Conservation (phyloP, 768 basidiomycete genomes). For the Naganishia onofrii region DNA sequence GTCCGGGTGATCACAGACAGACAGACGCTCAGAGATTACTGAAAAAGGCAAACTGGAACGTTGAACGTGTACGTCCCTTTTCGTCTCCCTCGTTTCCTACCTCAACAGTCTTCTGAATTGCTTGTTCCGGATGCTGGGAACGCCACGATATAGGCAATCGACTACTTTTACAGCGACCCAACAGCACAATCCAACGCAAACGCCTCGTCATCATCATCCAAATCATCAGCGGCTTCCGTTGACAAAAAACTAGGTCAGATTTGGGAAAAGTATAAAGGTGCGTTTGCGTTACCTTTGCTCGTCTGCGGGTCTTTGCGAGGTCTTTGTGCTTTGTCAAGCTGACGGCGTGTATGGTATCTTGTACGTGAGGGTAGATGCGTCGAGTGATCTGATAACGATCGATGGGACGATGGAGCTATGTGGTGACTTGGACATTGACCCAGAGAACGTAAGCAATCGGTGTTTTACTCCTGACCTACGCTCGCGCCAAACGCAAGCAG, state of each 20-base stretch:
- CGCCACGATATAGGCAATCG: constrained; percentile 40
- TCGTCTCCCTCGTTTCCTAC: not conserved
- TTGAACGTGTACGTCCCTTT: constrained; percentile 41
- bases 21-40: constrained; percentile 44
- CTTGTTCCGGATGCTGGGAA: too few species aligned
- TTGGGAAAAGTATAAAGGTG: constrained; percentile 52
- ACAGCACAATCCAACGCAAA: constrained; percentile 38
- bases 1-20: constrained; percentile 30
- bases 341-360: too few species aligned
- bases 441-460: constrained; percentile 39
- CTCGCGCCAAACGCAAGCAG: too few species aligned
- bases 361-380: constrained; percentile 31
- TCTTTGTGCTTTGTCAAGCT: too few species aligned
- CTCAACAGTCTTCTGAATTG: not conserved
- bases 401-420: constrained; percentile 50
- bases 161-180: constrained; percentile 46
- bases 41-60: constrained; percentile 44
- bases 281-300: constrained; percentile 13
- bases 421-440: constrained; percentile 49
- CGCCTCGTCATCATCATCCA: constrained; percentile 17
- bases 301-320: not conserved
- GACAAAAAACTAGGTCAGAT: constrained; percentile 50
- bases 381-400: constrained; percentile 48
- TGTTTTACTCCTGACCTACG: not conserved
- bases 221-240: constrained; percentile 25